Evolutionary conservation across 1,284 basidiomycete genomes (phyloP).

Genomic region (Leccinum variabile): DNA sequence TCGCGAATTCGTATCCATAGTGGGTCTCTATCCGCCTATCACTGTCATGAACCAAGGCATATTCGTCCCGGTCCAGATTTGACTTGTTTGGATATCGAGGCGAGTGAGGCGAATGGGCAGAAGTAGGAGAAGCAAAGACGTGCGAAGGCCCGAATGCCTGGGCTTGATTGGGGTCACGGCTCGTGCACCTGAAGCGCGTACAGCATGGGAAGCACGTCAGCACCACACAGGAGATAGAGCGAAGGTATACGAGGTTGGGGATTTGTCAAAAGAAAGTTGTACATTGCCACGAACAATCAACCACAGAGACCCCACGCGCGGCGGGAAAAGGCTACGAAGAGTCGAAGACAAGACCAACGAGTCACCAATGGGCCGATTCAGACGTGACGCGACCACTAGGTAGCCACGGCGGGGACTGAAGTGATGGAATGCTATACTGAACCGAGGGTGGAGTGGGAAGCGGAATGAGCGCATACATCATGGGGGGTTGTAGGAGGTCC

Average conservation of each 20-base stretch:
- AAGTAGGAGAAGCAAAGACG: slow-evolving; percentile 2
- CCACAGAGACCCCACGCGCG: neutral
- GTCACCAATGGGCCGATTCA: too few species aligned
- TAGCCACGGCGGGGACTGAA: too few species aligned
- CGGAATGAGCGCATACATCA: too few species aligned
- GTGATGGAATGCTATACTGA: too few species aligned
- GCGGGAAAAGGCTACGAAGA: too few species aligned
- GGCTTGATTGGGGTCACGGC: slow-evolving; percentile 11
- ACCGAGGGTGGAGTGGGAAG: too few species aligned
- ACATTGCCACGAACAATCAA: neutral
- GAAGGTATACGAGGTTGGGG: too few species aligned
- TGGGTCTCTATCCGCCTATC: slow-evolving; percentile 28
- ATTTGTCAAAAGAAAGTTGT: neutral
- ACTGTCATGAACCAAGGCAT: slow-evolving; percentile 10
- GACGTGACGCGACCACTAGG: too few species aligned
- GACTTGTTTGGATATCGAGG: slow-evolving; percentile 3
- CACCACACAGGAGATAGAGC: neutral
- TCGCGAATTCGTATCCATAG: slow-evolving; percentile 30
- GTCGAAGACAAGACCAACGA: too few species aligned
- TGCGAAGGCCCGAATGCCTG: slow-evolving; percentile 11
- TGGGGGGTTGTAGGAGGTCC: too few species aligned
- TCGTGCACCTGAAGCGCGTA: slow-evolving; percentile 15
- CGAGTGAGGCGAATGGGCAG: neutral
- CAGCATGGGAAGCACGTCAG: slow-evolving; percentile 16
- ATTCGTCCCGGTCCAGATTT: slow-evolving; percentile 1